phyloP scores from a whole-genome alignment of 371 early-diverging fungal species.

The Rhizopus stolonifer region DNA sequence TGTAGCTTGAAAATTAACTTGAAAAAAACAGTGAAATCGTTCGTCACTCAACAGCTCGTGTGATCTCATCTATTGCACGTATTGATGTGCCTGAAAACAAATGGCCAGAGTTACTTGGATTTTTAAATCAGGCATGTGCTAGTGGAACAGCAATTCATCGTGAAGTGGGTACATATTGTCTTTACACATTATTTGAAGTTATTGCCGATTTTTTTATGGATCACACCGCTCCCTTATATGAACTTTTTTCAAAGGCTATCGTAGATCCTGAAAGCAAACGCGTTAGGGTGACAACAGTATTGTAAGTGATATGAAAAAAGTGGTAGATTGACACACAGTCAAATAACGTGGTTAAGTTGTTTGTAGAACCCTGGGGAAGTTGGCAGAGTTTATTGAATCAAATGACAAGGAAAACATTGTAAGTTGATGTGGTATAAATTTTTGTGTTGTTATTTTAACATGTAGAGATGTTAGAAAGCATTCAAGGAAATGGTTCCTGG shows the following conservation, averaged over 20 bases:
- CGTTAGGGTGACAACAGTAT: conserved; percentile 78
- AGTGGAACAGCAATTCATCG: conserved; percentile 74
- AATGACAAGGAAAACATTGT: conserved; percentile 69
- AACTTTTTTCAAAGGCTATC: conserved; percentile 71
- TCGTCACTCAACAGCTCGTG: conserved; percentile 81
- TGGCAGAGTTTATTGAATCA: conserved; percentile 81
- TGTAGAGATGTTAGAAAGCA: conserved; percentile 35
- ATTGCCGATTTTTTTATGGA: conserved; percentile 73
- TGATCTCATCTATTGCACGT: conserved; percentile 84
- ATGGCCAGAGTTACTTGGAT: conserved; percentile 80
- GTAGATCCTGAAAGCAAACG: conserved; percentile 81
- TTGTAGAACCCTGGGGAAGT: conserved; percentile 71
- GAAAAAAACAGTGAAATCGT: conserved; percentile 57
- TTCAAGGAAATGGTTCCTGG: conserved; percentile 74
- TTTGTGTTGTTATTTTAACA: background rate
- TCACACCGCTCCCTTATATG: conserved; percentile 64
- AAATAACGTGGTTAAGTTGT: background rate
- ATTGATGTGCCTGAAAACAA: conserved; percentile 73
- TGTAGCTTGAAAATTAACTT: background rate
- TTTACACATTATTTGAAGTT: conserved; percentile 82
- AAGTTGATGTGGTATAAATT: conserved; percentile 12
- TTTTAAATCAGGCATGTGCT: conserved; percentile 75
- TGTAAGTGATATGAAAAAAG: conserved; percentile 17
- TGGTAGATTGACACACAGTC: background rate
- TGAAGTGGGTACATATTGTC: conserved; percentile 82